Evolutionary conservation across 2,329 filamentous ascomycete genomes (phyloP), one percentile per base, ranked within the genome.

Genomic region (Neofusicoccum laricinum): DNA sequence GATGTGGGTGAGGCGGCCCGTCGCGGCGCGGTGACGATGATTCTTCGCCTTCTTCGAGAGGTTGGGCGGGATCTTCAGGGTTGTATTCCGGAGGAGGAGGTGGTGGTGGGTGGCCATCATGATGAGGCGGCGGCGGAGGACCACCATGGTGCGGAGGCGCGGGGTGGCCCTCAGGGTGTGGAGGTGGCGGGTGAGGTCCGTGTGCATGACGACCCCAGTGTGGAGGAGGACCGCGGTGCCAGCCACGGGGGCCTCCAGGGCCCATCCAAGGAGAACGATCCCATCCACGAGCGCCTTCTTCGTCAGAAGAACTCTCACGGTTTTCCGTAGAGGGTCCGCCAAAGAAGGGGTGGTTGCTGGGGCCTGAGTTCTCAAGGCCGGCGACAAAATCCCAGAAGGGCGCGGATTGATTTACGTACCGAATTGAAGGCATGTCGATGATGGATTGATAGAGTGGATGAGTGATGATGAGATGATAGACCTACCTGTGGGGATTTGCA

Each of bases 361-460:
- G 66, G 62, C 76, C 78, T 72, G 79, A 75, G 62, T 80, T 75
- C 68, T 86, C 83, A 12, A 86, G 76, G 66, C 74, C 77, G 61
- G 81, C 78, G 61, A 86, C 69, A 66, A 82, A 84, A 71, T 86
- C 83, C 84, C 84, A 86, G 71, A 86, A 84, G 59, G 83, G 81
- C 69, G 80, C 78, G 4, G 78, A 79, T 63, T 81, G 77, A 65
- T 85, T 84, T 76, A 84, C 79, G 71, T 84, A 82, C 65, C 79
- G 78, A 66, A 85, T 75, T 68, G 81, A 81, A 71, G 84, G 80
- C 83, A 86, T 86, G 64, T 72, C 80, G 63, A 51, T 59, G 41
- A 41, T 58, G 19, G 12, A 34, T 19, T 41, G 34, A 50, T 63
- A 12, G 25, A 32, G 45, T 11, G 58, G 58, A 17, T 61, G 50